A percentile compares a stretch with the other conserved stretches of the same genome.
Evolutionary conservation across 495 filamentous ascomycete species (phyloP).

Genomic region (Aspergillus conjunctus): DNA sequence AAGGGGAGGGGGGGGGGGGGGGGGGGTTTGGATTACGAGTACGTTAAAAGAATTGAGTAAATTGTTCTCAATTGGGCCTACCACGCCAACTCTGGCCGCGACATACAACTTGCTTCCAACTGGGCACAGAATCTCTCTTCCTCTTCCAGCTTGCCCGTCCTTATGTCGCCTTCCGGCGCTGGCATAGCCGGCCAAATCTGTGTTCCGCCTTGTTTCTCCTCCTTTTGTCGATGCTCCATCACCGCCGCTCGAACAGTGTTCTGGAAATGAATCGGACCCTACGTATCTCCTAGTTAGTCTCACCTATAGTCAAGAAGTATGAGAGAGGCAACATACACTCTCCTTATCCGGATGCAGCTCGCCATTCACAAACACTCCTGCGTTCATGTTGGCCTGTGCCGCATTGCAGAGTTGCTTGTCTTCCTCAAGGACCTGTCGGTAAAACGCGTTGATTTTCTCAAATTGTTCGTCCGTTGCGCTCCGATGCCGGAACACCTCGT

Average conservation of each 20-base stretch:
- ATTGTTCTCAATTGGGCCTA: neutral
- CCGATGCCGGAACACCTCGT: slow-evolving; percentile 53
- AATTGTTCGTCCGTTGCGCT: slow-evolving; percentile 48
- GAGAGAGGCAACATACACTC: slow-evolving; percentile 28
- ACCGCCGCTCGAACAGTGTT: slow-evolving; percentile 40
- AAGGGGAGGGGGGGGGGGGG: no score
- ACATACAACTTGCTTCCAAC: slow-evolving; percentile 30
- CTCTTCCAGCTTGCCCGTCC: slow-evolving; percentile 25
- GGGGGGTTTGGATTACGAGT: no score
- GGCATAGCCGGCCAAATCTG: slow-evolving; percentile 45
- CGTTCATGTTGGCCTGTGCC: slow-evolving; percentile 48
- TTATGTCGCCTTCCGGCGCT: slow-evolving; percentile 5
- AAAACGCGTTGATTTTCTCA: slow-evolving; percentile 44
- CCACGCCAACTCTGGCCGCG: slow-evolving; percentile 30
- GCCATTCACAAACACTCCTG: slow-evolving; percentile 53
- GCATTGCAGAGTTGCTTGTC: slow-evolving; percentile 51
- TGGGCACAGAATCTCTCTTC: slow-evolving; percentile 34
- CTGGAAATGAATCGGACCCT: slow-evolving; percentile 50
- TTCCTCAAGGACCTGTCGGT: slow-evolving; percentile 48
- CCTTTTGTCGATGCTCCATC: slow-evolving; percentile 37
- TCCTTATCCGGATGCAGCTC: slow-evolving; percentile 53
- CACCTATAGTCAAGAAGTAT: neutral
- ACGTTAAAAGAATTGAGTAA: neutral
- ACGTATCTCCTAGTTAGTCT: neutral
- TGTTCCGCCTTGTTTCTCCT: slow-evolving; percentile 37